phyloP scores from a whole-genome alignment of 192 early-diverging fungal genomes.

The Backusella australiensis region DNA sequence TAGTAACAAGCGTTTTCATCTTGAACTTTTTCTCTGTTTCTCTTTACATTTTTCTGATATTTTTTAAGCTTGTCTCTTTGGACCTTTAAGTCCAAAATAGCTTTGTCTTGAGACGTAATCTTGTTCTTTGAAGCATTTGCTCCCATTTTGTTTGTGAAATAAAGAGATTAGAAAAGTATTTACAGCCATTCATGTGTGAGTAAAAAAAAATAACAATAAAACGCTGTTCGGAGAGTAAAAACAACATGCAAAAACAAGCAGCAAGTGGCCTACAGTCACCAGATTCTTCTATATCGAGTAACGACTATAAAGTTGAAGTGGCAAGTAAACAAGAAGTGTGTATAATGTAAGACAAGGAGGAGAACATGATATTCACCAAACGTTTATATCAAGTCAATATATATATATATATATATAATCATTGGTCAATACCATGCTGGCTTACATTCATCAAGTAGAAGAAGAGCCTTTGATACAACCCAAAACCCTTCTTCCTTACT shows the following conservation, averaged over 20 bases:
- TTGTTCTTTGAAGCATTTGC: slow-evolving; percentile 48
- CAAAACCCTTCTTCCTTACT: too few species aligned
- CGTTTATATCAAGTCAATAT: too few species aligned
- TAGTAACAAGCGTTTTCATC: neutral
- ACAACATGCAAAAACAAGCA: neutral
- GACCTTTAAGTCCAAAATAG: slow-evolving; percentile 93
- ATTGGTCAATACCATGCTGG: too few species aligned
- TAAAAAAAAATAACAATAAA: neutral
- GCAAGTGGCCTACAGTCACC: neutral
- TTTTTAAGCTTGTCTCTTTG: slow-evolving; percentile 93
- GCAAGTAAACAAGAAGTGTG: too few species aligned
- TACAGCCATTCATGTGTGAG: neutral
- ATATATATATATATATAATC: too few species aligned
- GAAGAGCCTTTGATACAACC: too few species aligned
- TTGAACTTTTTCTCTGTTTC: neutral
- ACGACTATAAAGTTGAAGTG: too few species aligned
- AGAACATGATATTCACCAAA: too few species aligned
- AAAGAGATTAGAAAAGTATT: neutral
- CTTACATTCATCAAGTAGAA: too few species aligned
- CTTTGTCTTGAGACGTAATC: slow-evolving; percentile 87
- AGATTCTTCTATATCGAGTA: neutral
- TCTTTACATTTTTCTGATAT: slow-evolving; percentile 83
- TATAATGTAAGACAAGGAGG: too few species aligned
- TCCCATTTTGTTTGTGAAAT: slow-evolving; percentile 43
- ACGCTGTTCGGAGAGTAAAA: neutral